A percentile compares a stretch with the other conserved stretches of the same genome.
These are phyloP conservation scores for Lenwebbia sp. DNA, from an alignment of 345 rosid genomes.

Conservation along the genomic window DNA sequence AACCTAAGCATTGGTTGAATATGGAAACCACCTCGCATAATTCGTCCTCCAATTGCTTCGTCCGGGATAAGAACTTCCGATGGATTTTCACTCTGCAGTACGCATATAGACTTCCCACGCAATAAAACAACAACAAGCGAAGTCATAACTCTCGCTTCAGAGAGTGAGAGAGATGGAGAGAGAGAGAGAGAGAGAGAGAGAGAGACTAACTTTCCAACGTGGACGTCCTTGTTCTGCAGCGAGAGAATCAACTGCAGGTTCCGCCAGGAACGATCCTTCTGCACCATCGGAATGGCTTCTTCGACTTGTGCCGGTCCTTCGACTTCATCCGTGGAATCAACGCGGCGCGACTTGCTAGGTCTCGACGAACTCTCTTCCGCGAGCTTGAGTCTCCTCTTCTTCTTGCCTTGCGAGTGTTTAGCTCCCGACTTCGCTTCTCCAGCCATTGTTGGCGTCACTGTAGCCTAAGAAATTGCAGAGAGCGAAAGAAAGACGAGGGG, in stretches of 20 bases:
- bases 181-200: background rate
- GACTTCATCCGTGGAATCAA: constrained; percentile 8
- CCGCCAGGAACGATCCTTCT: constrained; percentile 49
- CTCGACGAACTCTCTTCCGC: constrained; percentile 7
- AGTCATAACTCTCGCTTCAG: background rate
- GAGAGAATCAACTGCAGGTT: constrained; percentile 60
- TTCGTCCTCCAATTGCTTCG: too few relatives aligned
- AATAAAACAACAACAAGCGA: background rate
- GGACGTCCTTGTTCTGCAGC: constrained; percentile 35
- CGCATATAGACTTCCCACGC: background rate
- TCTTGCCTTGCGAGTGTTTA: constrained; percentile 6
- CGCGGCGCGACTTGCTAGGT: constrained; percentile 15
- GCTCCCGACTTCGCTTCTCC: constrained; percentile 2
- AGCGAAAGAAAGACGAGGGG: background rate
- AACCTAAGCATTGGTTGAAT: background rate
- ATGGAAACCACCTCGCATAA: too few relatives aligned
- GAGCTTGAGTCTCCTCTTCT: constrained; percentile 27
- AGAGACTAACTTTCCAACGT: constrained; percentile 41
- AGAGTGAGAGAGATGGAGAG: background rate
- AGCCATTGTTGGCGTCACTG: background rate
- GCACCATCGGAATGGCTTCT: constrained; percentile 5
- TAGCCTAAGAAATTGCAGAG: constrained; percentile 18
- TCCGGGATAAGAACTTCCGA: too few relatives aligned
- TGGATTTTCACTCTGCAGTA: too few relatives aligned
- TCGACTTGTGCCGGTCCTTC: background rate